These are phyloP conservation scores for Takakia lepidozioides DNA, from an alignment of 225 moss, liverwort and hornwort species.

Conservation along the genomic window DNA sequence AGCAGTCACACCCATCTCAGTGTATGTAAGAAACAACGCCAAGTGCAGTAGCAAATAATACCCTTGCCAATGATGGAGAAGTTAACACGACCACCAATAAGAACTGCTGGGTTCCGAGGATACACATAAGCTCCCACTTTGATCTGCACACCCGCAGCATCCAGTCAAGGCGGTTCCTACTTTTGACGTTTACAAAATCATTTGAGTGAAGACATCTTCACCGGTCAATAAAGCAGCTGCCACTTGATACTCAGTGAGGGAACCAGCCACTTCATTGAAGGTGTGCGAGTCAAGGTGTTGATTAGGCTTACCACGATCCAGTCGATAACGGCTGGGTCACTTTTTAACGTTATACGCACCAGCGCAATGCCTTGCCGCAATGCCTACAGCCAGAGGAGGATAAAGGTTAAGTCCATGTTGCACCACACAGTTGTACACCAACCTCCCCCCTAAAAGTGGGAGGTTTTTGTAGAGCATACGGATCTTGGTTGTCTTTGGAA, in stretches of 20 bases:
- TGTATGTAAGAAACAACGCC: too few relatives aligned
- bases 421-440: too few relatives aligned
- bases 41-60: slow-evolving; percentile 5
- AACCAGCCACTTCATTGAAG: too few relatives aligned
- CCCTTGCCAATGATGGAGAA: slow-evolving; percentile 84
- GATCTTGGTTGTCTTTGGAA: too few relatives aligned
- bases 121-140: slow-evolving; percentile 84
- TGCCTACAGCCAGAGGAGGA: slow-evolving; percentile 25
- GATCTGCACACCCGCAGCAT: slow-evolving; percentile 23
- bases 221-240: not conserved
- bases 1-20: too few relatives aligned
- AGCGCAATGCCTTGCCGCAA: slow-evolving; percentile 87
- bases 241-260: not conserved
- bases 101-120: slow-evolving; percentile 66
- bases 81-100: slow-evolving; percentile 60
- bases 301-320: slow-evolving; percentile 61
- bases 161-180: too few relatives aligned
- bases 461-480: too few relatives aligned
- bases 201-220: too few relatives aligned
- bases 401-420: not conserved
- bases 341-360: slow-evolving; percentile 64
- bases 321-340: slow-evolving; percentile 50
- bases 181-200: too few relatives aligned
- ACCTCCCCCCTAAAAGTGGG: too few relatives aligned
- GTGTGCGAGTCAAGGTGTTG: not conserved